phyloP scores from a whole-genome alignment of 768 basidiomycete species.

The Tylopilus intermedius region DNA sequence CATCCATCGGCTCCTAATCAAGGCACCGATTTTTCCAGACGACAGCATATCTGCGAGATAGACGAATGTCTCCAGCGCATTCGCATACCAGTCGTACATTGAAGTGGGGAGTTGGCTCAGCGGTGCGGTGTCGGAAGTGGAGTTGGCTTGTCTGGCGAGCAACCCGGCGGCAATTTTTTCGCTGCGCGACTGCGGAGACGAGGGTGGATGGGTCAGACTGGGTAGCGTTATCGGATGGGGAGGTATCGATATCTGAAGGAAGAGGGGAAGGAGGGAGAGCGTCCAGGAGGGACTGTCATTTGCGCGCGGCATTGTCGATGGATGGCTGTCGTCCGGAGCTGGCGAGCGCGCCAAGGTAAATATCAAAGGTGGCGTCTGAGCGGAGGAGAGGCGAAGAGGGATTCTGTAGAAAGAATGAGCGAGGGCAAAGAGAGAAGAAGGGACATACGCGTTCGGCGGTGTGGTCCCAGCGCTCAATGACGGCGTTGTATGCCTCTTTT shows the following conservation, averaged over 20 bases:
- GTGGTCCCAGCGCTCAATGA: slow-evolving; percentile 78
- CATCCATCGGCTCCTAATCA: too few relatives aligned
- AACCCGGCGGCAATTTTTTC: slow-evolving; percentile 41
- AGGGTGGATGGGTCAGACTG: slow-evolving; percentile 9
- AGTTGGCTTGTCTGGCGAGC: slow-evolving; percentile 27
- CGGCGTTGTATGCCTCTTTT: slow-evolving; percentile 64
- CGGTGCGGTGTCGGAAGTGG: slow-evolving; percentile 1
- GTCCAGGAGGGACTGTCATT: slow-evolving; percentile 59
- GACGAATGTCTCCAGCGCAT: too few relatives aligned
- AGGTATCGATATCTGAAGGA: slow-evolving; percentile 12
- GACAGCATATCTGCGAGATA: too few relatives aligned
- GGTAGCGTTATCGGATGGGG: slow-evolving; percentile 9
- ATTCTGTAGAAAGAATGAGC: too few relatives aligned
- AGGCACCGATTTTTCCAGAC: too few relatives aligned
- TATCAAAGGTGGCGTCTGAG: too few relatives aligned
- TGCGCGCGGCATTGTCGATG: slow-evolving; percentile 60
- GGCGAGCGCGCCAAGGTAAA: too few relatives aligned
- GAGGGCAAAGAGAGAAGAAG: not conserved
- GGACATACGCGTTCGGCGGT: slow-evolving; percentile 75
- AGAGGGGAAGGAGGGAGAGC: slow-evolving; percentile 21
- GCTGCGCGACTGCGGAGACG: slow-evolving; percentile 30
- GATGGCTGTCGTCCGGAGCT: slow-evolving; percentile 52
- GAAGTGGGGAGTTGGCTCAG: too few relatives aligned
- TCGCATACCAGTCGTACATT: too few relatives aligned
- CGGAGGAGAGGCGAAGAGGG: too few relatives aligned